phyloP scores from a whole-genome alignment of 345 rosid genomes.

The Schrenkiella parvula region DNA sequence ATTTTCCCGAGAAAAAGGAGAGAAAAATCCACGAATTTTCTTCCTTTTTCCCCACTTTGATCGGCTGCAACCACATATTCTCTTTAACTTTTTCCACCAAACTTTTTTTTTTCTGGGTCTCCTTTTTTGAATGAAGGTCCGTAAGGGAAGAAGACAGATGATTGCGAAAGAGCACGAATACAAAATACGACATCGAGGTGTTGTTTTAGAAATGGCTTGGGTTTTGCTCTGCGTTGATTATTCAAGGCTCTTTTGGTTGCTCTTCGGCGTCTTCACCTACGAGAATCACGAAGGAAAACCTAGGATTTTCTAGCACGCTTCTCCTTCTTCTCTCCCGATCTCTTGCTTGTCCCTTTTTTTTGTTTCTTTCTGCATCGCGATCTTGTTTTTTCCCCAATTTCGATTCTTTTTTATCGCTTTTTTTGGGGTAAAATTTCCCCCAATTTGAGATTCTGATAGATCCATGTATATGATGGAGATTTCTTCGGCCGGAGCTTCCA shows the following conservation, averaged over 20 bases:
- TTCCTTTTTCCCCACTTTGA: not conserved
- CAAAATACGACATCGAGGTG: conserved; percentile 28
- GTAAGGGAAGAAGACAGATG: conserved; percentile 47
- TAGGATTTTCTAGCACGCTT: conserved; percentile 57
- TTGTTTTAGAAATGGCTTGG: conserved; percentile 60
- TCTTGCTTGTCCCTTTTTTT: not conserved
- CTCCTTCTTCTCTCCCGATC: not conserved
- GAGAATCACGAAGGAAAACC: conserved; percentile 92
- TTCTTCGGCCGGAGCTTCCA: conserved; percentile 12
- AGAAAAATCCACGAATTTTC: not conserved
- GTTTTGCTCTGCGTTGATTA: conserved; percentile 71
- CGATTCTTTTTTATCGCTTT: not conserved
- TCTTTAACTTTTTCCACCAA: conserved; percentile 22
- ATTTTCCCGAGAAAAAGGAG: not conserved
- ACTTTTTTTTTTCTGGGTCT: not conserved
- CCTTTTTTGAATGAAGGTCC: conserved; percentile 17
- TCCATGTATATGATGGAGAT: conserved; percentile 42
- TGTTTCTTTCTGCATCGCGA: conserved; percentile 3
- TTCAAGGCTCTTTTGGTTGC: conserved; percentile 70
- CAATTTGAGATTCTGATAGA: conserved; percentile 19
- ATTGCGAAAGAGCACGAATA: conserved; percentile 48
- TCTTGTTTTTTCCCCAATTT: not conserved
- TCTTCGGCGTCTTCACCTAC: conserved; percentile 68
- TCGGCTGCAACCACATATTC: conserved; percentile 37
- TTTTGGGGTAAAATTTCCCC: not conserved